Evolutionary conservation across 2,329 filamentous ascomycete species (phyloP), one percentile per base, ranked within the genome.

Genomic region (Phaeosphaeria sp.): DNA sequence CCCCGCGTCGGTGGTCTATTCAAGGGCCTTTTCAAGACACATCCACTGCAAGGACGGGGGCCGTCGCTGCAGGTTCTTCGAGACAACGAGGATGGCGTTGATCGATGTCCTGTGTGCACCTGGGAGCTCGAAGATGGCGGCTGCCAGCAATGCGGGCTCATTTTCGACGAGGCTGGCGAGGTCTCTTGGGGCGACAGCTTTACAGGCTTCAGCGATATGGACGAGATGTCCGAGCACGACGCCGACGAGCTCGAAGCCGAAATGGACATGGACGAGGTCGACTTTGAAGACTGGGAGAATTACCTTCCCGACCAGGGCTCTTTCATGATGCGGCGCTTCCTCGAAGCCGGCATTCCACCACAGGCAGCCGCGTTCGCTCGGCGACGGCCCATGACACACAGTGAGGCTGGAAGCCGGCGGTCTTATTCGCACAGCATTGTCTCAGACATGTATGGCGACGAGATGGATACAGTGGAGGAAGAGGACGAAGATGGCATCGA

Each of bases 81-180:
- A 47, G 87, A 89, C 63, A 77, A 82, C 33, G 82, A 83, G 68
- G 88, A 90, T 69, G 83, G 84, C 33, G 83, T 90, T 18, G 77
- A 84, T 53, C 82, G 88, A 62, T 91, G 89, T 71, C 87, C 87
- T 1, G 61, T 77, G 2, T 91, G 89, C 73, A 76, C 81, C 8
- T 86, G 84, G 82, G 89, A 91, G 72, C 78, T 90, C 47, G 86
- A 87, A 68, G 86, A 87, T 44, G 85, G 85, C 55, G 64, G 73
- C 66, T 91, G 88, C 65, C 61, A 70, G 21, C 77, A 80, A 20
- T 91, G 88, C 59, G 78, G 78, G 7, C 61, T 80, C 56, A 82
- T 84, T 49, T 85, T 83, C 51, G 79, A 81, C 50, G 78, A 81
- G 21, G 81, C 83, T 47, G 77, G 76, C 18, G 77, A 73, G 52